Evolutionary conservation across 345 rosid genomes (phyloP).

Genomic region (Pugionium dolabratum): DNA sequence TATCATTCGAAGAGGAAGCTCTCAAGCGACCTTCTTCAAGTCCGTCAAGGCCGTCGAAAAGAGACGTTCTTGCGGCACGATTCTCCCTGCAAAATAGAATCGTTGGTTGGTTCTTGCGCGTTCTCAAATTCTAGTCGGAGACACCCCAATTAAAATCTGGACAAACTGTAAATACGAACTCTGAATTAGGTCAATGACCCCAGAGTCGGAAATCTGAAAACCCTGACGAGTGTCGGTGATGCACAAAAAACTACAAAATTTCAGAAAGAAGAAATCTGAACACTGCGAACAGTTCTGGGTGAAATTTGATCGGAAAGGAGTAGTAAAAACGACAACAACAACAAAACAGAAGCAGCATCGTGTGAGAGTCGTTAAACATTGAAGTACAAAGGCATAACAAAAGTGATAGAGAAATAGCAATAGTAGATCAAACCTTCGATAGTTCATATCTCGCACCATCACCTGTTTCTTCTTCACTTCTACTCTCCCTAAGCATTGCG

Average conservation of each 20-base stretch:
- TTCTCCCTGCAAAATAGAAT: conserved; percentile 51
- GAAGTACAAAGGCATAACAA: not conserved
- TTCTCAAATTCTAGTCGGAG: not conserved
- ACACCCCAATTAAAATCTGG: not conserved
- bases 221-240: not conserved
- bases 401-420: not conserved
- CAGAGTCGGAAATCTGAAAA: not conserved
- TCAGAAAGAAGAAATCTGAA: not conserved
- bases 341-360: not conserved
- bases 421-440: conserved; percentile 36
- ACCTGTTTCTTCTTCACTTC: conserved; percentile 7
- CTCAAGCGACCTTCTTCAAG: conserved; percentile 84
- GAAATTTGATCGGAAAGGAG: conserved; percentile 10
- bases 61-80: conserved; percentile 59
- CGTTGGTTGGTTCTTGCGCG: not conserved
- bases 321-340: too few relatives aligned
- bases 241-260: not conserved
- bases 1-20: conserved; percentile 53
- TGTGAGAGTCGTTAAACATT: not conserved
- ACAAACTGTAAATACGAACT: not conserved
- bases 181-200: not conserved
- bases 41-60: conserved; percentile 64
- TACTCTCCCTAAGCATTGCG: conserved; percentile 2
- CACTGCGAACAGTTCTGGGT: conserved; percentile 16
- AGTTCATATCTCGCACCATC: conserved; percentile 35